Evolutionary conservation across 495 filamentous ascomycete genomes (phyloP).

Genomic region (Beverwykella pulmonaria): DNA sequence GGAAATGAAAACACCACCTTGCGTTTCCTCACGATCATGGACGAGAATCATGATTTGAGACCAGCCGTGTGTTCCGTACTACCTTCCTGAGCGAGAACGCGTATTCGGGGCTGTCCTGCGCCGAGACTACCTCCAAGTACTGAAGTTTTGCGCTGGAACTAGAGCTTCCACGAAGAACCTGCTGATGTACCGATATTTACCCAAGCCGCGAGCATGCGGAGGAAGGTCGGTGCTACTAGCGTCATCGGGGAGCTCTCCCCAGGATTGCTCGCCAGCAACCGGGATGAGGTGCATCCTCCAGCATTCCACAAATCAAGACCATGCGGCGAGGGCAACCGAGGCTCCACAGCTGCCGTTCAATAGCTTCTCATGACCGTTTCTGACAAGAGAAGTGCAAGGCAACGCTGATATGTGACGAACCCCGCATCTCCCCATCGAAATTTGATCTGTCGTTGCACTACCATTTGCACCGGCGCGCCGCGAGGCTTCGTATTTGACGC

Average conservation of each 20-base stretch:
- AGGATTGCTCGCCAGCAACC: slow-evolving; percentile 6
- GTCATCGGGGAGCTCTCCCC: slow-evolving; percentile 1
- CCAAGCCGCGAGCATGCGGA: not conserved
- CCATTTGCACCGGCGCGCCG: not conserved
- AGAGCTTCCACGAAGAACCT: not conserved
- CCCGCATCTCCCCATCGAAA: slow-evolving; percentile 27
- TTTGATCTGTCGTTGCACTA: slow-evolving; percentile 13
- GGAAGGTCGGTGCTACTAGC: not conserved
- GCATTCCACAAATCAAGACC: slow-evolving; percentile 20
- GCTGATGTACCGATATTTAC: not conserved
- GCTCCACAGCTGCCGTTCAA: not conserved
- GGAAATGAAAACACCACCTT: slow-evolving; percentile 5
- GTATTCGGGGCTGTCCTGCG: not conserved
- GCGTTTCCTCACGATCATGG: not conserved
- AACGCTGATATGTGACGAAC: slow-evolving; percentile 26
- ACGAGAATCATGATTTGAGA: not conserved
- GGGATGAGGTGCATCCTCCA: not conserved
- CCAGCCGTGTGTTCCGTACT: not conserved
- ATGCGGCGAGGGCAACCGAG: not conserved
- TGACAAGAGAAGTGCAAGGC: not conserved
- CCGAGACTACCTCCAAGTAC: not conserved
- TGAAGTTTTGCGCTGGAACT: not conserved
- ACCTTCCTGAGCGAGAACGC: slow-evolving; percentile 5
- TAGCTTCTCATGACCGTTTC: not conserved
- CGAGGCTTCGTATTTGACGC: slow-evolving; percentile 6